Percentiles rank a stretch among this genome's conserved stretches.
Conservation (phyloP, 371 early-diverging fungal genomes). For the Mucor piriformis region DNA sequence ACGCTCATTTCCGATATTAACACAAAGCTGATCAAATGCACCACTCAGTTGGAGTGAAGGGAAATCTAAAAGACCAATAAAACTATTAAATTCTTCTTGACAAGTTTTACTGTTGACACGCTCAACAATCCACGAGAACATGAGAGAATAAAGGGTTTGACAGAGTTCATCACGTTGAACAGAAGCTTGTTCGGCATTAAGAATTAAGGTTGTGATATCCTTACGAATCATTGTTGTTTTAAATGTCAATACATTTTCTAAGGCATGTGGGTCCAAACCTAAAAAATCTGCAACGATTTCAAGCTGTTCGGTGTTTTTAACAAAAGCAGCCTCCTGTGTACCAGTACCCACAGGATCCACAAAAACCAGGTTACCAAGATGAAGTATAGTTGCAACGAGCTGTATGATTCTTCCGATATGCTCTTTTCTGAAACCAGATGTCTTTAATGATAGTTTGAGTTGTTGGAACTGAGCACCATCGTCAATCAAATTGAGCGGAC, state of each 20-base stretch:
- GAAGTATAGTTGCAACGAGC: conserved; percentile 86
- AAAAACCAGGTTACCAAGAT: conserved; percentile 90
- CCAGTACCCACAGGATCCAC: conserved; percentile 56
- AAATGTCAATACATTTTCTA: conserved; percentile 87
- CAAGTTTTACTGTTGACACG: conserved; percentile 81
- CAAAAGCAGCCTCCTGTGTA: conserved; percentile 70
- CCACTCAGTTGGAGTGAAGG: conserved; percentile 51
- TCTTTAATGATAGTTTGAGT: conserved; percentile 76
- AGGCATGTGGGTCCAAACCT: conserved; percentile 77
- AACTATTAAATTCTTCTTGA: conserved; percentile 65
- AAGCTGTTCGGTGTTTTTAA: conserved; percentile 78
- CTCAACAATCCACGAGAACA: conserved; percentile 90
- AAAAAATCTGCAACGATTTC: conserved; percentile 84
- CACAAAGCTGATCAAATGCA: conserved; percentile 75
- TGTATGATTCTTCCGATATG: conserved; percentile 84
- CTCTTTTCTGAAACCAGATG: conserved; percentile 79
- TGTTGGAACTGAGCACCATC: conserved; percentile 62
- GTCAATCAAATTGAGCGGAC: conserved; percentile 21
- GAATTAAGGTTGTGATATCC: conserved; percentile 86
- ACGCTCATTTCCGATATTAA: conserved; percentile 85
- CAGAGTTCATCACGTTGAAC: conserved; percentile 83
- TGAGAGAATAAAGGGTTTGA: conserved; percentile 74
- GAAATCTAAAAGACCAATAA: conserved; percentile 75
- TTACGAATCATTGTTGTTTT: conserved; percentile 79
- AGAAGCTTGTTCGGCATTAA: conserved; percentile 76